Evolutionary conservation across 345 rosid species (phyloP).

Genomic region (Viola odorata): DNA sequence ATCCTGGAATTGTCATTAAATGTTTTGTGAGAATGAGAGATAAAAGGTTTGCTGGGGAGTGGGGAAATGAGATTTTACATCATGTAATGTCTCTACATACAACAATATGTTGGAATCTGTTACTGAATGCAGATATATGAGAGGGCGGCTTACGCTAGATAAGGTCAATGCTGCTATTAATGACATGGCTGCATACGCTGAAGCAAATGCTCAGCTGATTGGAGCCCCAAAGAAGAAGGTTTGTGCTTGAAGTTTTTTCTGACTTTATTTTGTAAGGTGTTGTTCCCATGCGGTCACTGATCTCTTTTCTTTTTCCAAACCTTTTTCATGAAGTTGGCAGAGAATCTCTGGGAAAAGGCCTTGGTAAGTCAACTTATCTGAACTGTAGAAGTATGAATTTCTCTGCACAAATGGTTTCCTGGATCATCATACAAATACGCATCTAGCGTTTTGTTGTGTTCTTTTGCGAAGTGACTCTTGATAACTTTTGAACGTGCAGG

Average conservation of each 20-base stretch:
- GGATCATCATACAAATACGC: slow-evolving; percentile 3
- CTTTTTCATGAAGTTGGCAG: slow-evolving; percentile 53
- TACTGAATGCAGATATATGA: slow-evolving; percentile 61
- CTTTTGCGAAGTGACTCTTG: background rate
- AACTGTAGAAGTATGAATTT: background rate
- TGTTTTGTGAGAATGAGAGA: too few relatives aligned
- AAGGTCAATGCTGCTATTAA: slow-evolving; percentile 86
- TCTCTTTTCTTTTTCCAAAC: slow-evolving; percentile 10
- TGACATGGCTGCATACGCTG: slow-evolving; percentile 84
- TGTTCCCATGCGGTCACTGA: slow-evolving; percentile 6
- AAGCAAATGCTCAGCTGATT: slow-evolving; percentile 75
- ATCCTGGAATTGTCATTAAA: too few relatives aligned
- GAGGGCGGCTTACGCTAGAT: slow-evolving; percentile 86
- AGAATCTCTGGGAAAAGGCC: slow-evolving; percentile 83
- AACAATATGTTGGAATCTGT: background rate
- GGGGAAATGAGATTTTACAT: too few relatives aligned
- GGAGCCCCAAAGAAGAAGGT: slow-evolving; percentile 88
- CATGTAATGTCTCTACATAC: background rate
- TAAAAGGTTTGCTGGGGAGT: too few relatives aligned
- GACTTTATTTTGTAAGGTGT: slow-evolving; percentile 1
- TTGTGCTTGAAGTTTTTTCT: background rate
- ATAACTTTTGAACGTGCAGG: slow-evolving; percentile 34
- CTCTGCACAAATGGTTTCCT: background rate
- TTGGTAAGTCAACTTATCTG: slow-evolving; percentile 46
- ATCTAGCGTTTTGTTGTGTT: background rate